Base-by-base conservation (phyloP, 129 eudicot species). In the Pittosporum tobira region DNA sequence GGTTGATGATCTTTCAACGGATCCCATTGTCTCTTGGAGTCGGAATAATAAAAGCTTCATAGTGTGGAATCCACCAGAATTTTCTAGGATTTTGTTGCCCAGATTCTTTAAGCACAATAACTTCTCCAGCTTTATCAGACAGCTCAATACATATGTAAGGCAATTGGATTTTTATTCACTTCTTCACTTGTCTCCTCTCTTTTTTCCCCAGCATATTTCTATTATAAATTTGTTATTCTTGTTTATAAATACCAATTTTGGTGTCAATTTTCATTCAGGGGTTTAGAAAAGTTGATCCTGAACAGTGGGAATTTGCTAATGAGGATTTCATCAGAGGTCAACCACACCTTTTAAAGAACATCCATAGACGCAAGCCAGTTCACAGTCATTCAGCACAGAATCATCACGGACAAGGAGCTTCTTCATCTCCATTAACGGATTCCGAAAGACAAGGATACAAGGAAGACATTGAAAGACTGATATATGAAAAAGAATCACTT, bases 291-390 rank as follows among this genome's bases (percentile, higher is more conserved):
- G 67, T 81, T 30, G 98, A 91, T 75, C 98, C 98, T 2, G 98
- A 91, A 48, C 70, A 75, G 28, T 91, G 96, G 96, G 96, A 91
- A 45, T 91, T 91, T 72, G 96, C 95, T n/a, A 91, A 91, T 74
- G 98, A 91, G 23, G 87, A 75, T 76, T 91, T 91, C 50, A 37
- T 91, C 15, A 71, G 83, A 83, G 94, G 83, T 45, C 87, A 86
- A 61, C 77, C 81, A 0, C 90, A 91, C 36, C 87, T 80, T 25
- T 56, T 91, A 74, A 91, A 81, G 81, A 91, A 86, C 27, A 91
- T 91, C 28, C 75, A 78, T 36, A 78, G 98, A 61, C 80, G 85
- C 12, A 91, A 91, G 49, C 89, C 94, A 21, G 88, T 83, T 64
- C 95, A 91, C 27, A 91, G 94, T 60, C 95, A 83, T 57, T 86